Conservation (phyloP, 2,329 filamentous ascomycete genomes). For the Akanthomyces uredinophilus region DNA sequence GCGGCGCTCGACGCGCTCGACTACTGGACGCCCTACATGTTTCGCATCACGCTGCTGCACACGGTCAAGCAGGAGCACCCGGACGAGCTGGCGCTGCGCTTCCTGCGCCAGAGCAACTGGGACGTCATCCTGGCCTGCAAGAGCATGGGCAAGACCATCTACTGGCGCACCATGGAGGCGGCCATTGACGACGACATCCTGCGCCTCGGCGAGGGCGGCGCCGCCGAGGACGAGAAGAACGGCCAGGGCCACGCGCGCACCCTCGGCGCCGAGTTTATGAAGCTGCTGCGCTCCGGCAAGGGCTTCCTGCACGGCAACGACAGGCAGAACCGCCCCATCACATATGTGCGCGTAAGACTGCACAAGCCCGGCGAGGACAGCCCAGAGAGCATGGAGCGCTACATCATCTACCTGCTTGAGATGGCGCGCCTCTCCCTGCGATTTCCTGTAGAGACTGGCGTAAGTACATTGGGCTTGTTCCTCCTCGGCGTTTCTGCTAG, state of each 20-base stretch:
- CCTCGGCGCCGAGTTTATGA: conserved; percentile 65
- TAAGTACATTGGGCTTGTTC: conserved; percentile 40
- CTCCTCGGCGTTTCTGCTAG: too few species aligned
- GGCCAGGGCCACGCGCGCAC: conserved; percentile 57
- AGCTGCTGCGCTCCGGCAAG: conserved; percentile 79
- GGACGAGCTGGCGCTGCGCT: conserved; percentile 70
- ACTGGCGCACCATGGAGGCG: conserved; percentile 74
- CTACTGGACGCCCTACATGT: conserved; percentile 64
- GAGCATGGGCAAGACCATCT: conserved; percentile 85
- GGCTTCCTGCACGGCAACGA: conserved; percentile 80
- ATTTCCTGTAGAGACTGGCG: conserved; percentile 76
- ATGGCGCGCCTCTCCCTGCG: conserved; percentile 73
- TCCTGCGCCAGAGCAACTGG: conserved; percentile 79
- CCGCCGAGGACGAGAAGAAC: conserved; percentile 51
- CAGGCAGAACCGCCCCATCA: conserved; percentile 72
- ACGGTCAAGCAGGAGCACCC: conserved; percentile 91
- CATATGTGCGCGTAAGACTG: conserved; percentile 69
- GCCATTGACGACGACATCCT: conserved; percentile 82
- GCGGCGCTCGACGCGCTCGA: conserved; percentile 73
- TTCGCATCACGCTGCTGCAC: conserved; percentile 73
- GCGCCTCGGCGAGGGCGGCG: conserved; percentile 60
- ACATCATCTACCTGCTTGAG: conserved; percentile 85
- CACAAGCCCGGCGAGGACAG: conserved; percentile 74
- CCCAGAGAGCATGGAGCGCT: conserved; percentile 70
- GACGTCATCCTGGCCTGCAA: conserved; percentile 80